Evolutionary conservation across 2,329 filamentous ascomycete genomes (phyloP).

Genomic region (Trichoderma breve): DNA sequence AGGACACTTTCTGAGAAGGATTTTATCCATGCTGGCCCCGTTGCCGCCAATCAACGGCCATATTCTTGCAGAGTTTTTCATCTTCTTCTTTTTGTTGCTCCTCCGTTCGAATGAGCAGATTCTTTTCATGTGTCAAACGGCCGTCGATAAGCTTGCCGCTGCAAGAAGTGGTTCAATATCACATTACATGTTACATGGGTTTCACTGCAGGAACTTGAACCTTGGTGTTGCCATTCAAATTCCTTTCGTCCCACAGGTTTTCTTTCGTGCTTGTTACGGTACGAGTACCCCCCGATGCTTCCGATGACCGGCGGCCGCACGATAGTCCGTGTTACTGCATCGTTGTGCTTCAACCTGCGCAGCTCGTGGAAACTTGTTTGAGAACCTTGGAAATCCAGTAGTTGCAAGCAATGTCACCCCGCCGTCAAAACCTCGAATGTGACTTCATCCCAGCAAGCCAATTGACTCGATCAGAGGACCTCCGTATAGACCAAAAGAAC

Average conservation of each 20-base stretch:
- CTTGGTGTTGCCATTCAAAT: background rate
- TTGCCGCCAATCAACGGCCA: slow-evolving; percentile 13
- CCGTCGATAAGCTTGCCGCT: background rate
- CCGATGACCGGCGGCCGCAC: slow-evolving; percentile 6
- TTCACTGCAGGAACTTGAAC: background rate
- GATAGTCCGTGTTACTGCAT: background rate
- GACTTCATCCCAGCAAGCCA: background rate
- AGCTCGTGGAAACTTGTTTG: background rate
- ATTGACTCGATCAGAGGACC: background rate
- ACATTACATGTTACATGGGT: background rate
- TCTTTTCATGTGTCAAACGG: background rate
- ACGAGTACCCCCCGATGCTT: background rate
- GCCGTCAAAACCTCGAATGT: background rate
- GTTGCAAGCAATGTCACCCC: slow-evolving; percentile 7
- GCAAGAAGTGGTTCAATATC: background rate
- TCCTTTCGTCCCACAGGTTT: background rate
- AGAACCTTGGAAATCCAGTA: background rate
- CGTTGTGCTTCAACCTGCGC: background rate
- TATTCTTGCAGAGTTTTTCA: slow-evolving; percentile 14
- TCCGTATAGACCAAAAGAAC: background rate
- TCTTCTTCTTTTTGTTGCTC: background rate
- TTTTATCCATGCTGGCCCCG: background rate
- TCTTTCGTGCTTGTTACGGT: background rate
- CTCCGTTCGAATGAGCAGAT: background rate
- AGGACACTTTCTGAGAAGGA: background rate